Evolutionary conservation across 257 asterid genomes (phyloP).

Genomic region (Paraleonurus japonicus): DNA sequence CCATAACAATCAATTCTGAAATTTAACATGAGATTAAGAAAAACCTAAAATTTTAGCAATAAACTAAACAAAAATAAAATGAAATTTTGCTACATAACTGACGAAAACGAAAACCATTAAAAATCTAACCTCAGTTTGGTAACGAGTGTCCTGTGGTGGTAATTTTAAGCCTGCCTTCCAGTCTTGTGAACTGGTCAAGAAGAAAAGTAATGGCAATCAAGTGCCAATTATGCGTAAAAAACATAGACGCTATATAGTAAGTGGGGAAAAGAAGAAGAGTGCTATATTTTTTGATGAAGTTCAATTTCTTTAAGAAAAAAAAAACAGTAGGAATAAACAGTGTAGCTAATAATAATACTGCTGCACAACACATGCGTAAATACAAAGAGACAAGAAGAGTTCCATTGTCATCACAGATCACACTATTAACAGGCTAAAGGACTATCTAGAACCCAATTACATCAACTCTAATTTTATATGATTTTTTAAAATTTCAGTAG

Average conservation of each 20-base stretch:
- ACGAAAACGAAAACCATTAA: background rate
- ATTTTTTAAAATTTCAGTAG: background rate
- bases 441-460: background rate
- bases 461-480: background rate
- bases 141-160: slow-evolving; percentile 76
- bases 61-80: slow-evolving; percentile 1
- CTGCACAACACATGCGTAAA: slow-evolving; percentile 12
- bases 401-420: background rate
- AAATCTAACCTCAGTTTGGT: slow-evolving; percentile 70
- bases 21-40: background rate
- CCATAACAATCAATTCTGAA: background rate
- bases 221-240: background rate
- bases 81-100: background rate
- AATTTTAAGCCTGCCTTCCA: slow-evolving; percentile 73
- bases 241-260: background rate
- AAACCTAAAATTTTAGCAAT: background rate
- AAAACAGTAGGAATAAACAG: background rate
- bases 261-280: background rate
- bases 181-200: slow-evolving; percentile 65
- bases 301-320: background rate
- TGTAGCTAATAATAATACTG: background rate
- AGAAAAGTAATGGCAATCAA: slow-evolving; percentile 4
- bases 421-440: background rate
- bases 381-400: background rate
- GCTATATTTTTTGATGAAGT: background rate